Base-by-base conservation (phyloP, 2,329 filamentous ascomycete species). In the Plectosphaerella cucumerina region DNA sequence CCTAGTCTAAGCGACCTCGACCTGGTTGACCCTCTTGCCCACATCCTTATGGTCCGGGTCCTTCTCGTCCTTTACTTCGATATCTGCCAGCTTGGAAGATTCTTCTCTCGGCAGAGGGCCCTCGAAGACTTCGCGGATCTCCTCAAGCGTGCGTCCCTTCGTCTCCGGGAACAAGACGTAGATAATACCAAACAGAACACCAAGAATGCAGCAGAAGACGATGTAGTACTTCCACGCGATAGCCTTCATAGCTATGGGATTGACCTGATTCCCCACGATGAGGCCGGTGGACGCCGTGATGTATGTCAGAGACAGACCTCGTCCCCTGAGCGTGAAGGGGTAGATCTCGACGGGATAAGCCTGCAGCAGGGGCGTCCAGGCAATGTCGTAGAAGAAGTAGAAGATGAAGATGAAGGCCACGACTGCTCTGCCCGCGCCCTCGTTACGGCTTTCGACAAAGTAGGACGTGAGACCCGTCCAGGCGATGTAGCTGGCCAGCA, bases 221-320 rank as follows among this genome's bases (percentile, higher is more conserved):
- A 67, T 64, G 44, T 69, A 73, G 50, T 72, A 73, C 47, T 62
- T 69, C 68, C 70, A 74, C 0, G 53, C 58, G 12, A 73, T 66
- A 0, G 53, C 60, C 1, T 59, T 54, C 48, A 74, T 63, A 0
- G 67, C 70, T 4, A 73, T 66, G 0, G 71, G 71, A 44, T 71
- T 72, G 44, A 70, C 65, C 45, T 69, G 70, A 50, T 70, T 67
- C 22, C 67, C 70, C 44, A 72, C 65, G 3, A 59, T 64, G 5
- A 64, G 31, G 4, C 34, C 34, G 12, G 34, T 37, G 22, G 31
- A 34, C n/a, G 31, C 45, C 45, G 15, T 47, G 45, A 47, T 34
- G 35, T 9, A 48, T 14, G 37, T 48, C 21, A 31, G 41, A 33
- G 21, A 48, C 42, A 34, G 45, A 22, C 31, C 47, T 23, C 44